phyloP scores from a whole-genome alignment of 176 grass and related monocot genomes.

The Hordeum marinum region DNA sequence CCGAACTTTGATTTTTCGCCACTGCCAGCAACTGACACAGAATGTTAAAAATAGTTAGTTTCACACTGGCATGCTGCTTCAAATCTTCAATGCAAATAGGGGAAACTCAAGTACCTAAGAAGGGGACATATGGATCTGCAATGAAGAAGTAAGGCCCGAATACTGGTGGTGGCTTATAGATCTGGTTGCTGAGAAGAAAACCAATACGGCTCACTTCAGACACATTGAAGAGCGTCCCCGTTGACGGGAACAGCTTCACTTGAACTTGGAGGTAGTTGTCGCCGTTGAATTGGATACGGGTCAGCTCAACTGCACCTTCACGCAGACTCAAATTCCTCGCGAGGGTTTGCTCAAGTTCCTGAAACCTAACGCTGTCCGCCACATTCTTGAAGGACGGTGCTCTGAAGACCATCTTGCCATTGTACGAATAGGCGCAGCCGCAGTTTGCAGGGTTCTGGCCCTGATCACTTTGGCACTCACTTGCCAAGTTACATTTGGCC shows the following conservation, averaged over 20 bases:
- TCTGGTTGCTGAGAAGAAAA: constrained; percentile 45
- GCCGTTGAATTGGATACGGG: constrained; percentile 21
- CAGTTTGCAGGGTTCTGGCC: constrained; percentile 52
- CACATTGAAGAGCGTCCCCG: constrained; percentile 37
- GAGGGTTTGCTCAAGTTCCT: constrained; percentile 48
- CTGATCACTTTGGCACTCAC: constrained; percentile 35
- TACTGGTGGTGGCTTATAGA: constrained; percentile 1
- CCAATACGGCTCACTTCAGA: constrained; percentile 46
- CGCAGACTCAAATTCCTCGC: constrained; percentile 20
- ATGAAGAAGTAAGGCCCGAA: constrained; percentile 85
- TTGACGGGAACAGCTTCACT: constrained; percentile 55
- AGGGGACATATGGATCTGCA: constrained; percentile 24
- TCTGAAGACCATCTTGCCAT: constrained; percentile 62
- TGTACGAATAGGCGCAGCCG: constrained; percentile 58
- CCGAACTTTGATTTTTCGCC: constrained; percentile 41
- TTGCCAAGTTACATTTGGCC: constrained; percentile 14
- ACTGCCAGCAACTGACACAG: constrained; percentile 36
- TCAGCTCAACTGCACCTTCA: constrained; percentile 32
- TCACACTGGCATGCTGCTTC: not conserved
- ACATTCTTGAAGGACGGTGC: constrained; percentile 60
- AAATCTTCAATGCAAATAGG: not conserved
- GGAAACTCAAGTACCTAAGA: constrained; percentile 44
- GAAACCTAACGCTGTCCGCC: constrained; percentile 26
- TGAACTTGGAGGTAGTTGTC: constrained; percentile 55
- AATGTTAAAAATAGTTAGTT: constrained; percentile 19